Evolutionary conservation across 2,329 filamentous ascomycete species (phyloP).

Genomic region (Fusarium papillatum): DNA sequence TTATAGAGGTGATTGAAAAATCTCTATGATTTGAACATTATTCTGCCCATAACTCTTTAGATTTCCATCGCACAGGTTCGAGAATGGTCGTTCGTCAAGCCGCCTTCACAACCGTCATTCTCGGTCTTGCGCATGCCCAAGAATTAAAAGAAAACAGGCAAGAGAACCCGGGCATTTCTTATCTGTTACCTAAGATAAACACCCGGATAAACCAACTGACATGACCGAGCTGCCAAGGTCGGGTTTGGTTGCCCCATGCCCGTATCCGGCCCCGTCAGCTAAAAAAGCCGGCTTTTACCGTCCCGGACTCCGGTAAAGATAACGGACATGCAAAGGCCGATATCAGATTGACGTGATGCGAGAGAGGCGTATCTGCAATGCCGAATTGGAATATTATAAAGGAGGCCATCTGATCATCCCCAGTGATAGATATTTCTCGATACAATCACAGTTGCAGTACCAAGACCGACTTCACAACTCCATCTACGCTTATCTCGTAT

Average conservation of each 20-base stretch:
- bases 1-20: neutral
- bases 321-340: constrained; percentile 11
- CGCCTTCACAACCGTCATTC: neutral
- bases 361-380: neutral
- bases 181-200: neutral
- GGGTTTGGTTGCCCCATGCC: constrained; percentile 27
- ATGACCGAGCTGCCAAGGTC: neutral
- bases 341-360: neutral
- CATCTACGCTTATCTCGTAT: neutral
- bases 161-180: neutral
- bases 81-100: neutral
- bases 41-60: neutral
- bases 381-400: neutral
- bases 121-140: neutral
- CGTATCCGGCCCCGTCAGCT: constrained; percentile 10
- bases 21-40: no score
- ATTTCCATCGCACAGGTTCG: neutral
- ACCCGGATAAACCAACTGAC: neutral
- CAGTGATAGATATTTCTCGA: neutral
- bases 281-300: constrained; percentile 7
- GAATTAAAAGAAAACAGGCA: neutral
- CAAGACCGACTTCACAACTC: neutral
- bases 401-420: neutral
- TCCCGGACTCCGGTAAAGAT: constrained; percentile 7
- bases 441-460: neutral